Conservation (phyloP, 805 yeast genomes). For the Jamesozyma spencerorum region DNA sequence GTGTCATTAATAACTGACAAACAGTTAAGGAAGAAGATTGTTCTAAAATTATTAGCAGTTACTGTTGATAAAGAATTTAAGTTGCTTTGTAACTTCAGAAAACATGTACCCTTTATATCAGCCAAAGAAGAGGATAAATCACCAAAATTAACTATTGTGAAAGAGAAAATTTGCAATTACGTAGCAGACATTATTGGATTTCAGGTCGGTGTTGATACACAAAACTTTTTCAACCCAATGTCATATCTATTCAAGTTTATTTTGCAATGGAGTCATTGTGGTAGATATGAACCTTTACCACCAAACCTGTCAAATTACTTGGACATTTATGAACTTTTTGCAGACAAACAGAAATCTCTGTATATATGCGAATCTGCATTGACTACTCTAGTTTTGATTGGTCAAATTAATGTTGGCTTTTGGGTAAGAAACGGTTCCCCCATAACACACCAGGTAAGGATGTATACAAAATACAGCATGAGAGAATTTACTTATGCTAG, state of each 20-base stretch:
- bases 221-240: constrained; percentile 28
- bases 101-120: background rate
- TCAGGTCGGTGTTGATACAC: constrained; percentile 27
- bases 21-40: constrained; percentile 11
- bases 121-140: background rate
- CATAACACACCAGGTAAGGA: constrained; percentile 65
- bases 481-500: constrained; percentile 76
- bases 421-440: constrained; percentile 94
- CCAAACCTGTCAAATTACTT: constrained; percentile 11
- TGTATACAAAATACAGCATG: constrained; percentile 68
- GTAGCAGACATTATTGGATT: constrained; percentile 17
- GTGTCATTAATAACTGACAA: constrained; percentile 19
- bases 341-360: constrained; percentile 13
- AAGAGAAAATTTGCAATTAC: constrained; percentile 22
- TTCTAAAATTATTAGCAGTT: constrained; percentile 11
- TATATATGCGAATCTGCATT: constrained; percentile 54
- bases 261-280: constrained; percentile 29
- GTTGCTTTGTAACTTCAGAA: constrained; percentile 12
- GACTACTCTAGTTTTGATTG: constrained; percentile 62
- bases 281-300: constrained; percentile 21
- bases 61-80: constrained; percentile 17
- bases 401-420: constrained; percentile 79
- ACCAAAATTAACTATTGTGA: constrained; percentile 5
- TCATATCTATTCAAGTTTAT: constrained; percentile 26
- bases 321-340: constrained; percentile 14